Evolutionary conservation across 306 rosid genomes (phyloP), one percentile per base, ranked within the genome.

Genomic region (Pyrus communis): DNA sequence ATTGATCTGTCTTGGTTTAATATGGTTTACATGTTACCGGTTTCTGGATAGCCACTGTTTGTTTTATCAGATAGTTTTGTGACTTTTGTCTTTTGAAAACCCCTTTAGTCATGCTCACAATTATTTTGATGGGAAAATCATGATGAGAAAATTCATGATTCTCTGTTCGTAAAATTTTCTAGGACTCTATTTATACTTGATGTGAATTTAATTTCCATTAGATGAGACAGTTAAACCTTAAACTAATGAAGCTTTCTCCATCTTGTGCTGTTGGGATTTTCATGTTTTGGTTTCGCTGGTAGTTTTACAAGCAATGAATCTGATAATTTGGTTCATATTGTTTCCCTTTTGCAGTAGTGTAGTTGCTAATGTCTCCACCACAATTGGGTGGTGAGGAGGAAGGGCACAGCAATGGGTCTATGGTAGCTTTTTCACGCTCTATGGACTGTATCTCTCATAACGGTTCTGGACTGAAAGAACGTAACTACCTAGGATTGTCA

Each of bases 401-500:
- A 76, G 90, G 90, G 81, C 85, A 67, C 74, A 75, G 88, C 80
- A 81, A 89, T 69, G 85, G 77, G 75, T 77, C 91, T 27, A 72
- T 78, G 14, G 80, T 77, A 49, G 85, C 84, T 59, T 88, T 89
- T 79, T 81, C 96, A 18, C 81, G 81, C 35, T 65, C 91, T 61
- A 75, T 86, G 65, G 96, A 91, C 63, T 77, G 87, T 75, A 85
- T 73, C 67, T 82, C 88, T 75, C 93, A 90, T 51, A 86, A 84
- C 81, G 91, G 87, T 62, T 75, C 82, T 18, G 89, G 81, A 69
- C 88, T 94, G 75, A 94, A 89, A 73, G 97, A 95, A 64, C 83
- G 92, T 14, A 95, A 95, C 82, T 95, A 95, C 82, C 79, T 92
- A 4, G 97, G 97, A 38, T 82, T 95, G 38, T 91, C 99, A 0